A percentile compares a stretch with the other conserved stretches of the same genome.
Evolutionary conservation across 495 filamentous ascomycete genomes (phyloP).

Genomic region (Xylaria acuta): DNA sequence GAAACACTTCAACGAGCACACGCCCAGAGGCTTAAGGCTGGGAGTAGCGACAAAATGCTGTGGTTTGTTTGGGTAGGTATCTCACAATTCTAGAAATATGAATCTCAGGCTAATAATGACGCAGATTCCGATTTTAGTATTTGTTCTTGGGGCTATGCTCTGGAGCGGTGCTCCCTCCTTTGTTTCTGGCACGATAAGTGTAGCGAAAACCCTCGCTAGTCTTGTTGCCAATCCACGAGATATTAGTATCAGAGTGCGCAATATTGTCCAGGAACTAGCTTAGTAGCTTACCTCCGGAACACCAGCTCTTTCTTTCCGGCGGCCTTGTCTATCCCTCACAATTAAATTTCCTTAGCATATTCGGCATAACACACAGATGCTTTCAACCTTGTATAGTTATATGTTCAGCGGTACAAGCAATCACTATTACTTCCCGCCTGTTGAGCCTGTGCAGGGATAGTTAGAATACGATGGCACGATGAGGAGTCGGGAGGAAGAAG

Average conservation of each 20-base stretch:
- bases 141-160: conserved; percentile 70
- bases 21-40: conserved; percentile 74
- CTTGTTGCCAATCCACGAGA: conserved; percentile 32
- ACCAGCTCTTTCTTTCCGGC: background rate
- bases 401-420: background rate
- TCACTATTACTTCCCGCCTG: background rate
- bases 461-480: conserved; percentile 7
- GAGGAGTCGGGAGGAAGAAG: background rate
- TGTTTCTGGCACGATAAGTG: conserved; percentile 46
- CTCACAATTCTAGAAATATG: background rate
- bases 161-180: conserved; percentile 64
- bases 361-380: background rate
- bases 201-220: conserved; percentile 11
- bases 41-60: conserved; percentile 77
- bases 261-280: conserved; percentile 21
- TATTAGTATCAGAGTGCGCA: conserved; percentile 21
- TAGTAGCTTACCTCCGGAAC: background rate
- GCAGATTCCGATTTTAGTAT: conserved; percentile 54
- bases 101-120: conserved; percentile 25
- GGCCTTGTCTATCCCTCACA: background rate
- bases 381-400: conserved; percentile 2
- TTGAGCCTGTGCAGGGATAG: background rate
- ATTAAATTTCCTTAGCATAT: background rate
- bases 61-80: conserved; percentile 82
- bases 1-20: conserved; percentile 74